Conservation (phyloP, 2,329 filamentous ascomycete species). For the Diplodia sapinea region DNA sequence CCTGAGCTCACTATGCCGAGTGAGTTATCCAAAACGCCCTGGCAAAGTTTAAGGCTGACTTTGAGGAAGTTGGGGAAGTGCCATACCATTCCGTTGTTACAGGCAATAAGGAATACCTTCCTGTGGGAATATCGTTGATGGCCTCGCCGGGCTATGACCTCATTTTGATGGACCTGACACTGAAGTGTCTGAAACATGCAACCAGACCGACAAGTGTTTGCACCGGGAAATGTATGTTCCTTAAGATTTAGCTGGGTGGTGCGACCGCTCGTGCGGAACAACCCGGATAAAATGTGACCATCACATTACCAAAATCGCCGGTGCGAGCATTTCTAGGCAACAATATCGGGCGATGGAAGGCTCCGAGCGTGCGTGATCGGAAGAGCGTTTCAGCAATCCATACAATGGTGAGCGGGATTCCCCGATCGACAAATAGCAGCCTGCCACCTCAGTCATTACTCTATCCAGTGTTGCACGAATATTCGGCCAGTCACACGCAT, state of each 20-base stretch:
- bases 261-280: no score
- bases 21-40: background rate
- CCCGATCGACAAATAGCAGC: background rate
- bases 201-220: background rate
- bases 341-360: background rate
- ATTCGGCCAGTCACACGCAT: background rate
- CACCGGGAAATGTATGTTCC: background rate
- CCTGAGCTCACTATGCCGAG: constrained; percentile 31
- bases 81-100: constrained; percentile 21
- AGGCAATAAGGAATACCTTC: constrained; percentile 14
- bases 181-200: background rate
- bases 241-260: background rate
- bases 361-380: background rate
- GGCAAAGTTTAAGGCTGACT: background rate
- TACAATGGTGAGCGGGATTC: background rate
- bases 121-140: constrained; percentile 27
- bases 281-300: background rate
- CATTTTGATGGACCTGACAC: background rate
- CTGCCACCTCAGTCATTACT: background rate
- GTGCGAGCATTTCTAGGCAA: background rate
- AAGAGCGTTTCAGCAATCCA: background rate
- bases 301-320: background rate
- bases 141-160: constrained; percentile 25
- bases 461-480: background rate
- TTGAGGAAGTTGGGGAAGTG: background rate